Evolutionary conservation across 495 filamentous ascomycete species (phyloP).

Genomic region (Penicillium dipodomyicola): DNA sequence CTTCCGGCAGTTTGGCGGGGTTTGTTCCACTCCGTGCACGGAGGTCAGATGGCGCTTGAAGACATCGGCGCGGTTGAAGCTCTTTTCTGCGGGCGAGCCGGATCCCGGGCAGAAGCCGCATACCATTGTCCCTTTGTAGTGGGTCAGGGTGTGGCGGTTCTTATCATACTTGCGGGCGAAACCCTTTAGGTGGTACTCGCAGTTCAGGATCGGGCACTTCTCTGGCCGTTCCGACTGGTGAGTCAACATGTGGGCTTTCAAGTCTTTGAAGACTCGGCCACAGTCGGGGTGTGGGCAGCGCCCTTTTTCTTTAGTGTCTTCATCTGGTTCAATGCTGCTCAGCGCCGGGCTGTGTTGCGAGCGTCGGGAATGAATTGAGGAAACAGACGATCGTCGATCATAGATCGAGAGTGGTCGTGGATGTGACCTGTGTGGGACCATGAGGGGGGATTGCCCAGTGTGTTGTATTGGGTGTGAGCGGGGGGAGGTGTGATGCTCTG

Average conservation of each 20-base stretch:
- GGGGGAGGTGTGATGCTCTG: constrained; percentile 31
- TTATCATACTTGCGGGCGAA: constrained; percentile 99
- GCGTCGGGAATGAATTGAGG: constrained; percentile 54
- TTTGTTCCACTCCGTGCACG: constrained; percentile 93
- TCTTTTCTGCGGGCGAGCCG: constrained; percentile 91
- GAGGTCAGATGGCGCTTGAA: constrained; percentile 97
- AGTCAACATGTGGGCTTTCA: constrained; percentile 95
- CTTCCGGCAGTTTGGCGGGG: constrained; percentile 91
- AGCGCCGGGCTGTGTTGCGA: constrained; percentile 55
- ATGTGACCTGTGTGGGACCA: constrained; percentile 33
- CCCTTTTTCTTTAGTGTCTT: constrained; percentile 63
- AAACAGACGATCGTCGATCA: constrained; percentile 52
- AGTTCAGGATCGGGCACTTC: constrained; percentile 92
- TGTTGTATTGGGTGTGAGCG: constrained; percentile 28
- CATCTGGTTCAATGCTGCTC: constrained; percentile 54
- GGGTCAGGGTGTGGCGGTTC: constrained; percentile 95
- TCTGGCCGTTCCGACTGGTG: constrained; percentile 92
- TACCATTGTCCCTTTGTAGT: constrained; percentile 99
- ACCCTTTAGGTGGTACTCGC: constrained; percentile 93
- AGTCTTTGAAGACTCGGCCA: constrained; percentile 86
- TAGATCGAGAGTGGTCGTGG: constrained; percentile 40
- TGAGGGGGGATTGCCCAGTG: constrained; percentile 37
- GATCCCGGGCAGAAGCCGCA: constrained; percentile 96
- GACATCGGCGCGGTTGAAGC: constrained; percentile 97
- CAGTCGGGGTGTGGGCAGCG: constrained; percentile 83